phyloP scores from a whole-genome alignment of 176 grass and related monocot genomes.

The Oryza meyeriana region DNA sequence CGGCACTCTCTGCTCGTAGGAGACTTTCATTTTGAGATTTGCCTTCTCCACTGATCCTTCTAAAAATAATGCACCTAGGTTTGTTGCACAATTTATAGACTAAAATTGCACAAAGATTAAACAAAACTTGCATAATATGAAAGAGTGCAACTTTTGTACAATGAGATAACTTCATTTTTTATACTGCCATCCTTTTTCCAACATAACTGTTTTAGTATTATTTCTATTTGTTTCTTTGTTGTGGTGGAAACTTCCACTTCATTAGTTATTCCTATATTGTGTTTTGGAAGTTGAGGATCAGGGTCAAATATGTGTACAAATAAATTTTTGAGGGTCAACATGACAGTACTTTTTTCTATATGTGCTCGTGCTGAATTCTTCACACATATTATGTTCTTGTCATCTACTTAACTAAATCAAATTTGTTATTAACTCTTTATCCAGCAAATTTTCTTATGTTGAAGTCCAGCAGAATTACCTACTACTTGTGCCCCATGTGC shows the following conservation, averaged over 20 bases:
- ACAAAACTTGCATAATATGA: too few relatives aligned
- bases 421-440: neutral
- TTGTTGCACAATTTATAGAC: too few relatives aligned
- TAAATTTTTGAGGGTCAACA: slow-evolving; percentile 18
- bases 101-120: too few relatives aligned
- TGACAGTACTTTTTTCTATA: neutral
- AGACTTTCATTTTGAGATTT: too few relatives aligned
- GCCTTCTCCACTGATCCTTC: too few relatives aligned
- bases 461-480: too few relatives aligned
- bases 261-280: neutral
- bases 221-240: slow-evolving; percentile 30
- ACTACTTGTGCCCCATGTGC: too few relatives aligned
- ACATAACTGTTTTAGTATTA: neutral
- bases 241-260: neutral
- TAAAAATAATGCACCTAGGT: too few relatives aligned
- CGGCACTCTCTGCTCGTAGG: too few relatives aligned
- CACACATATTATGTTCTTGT: neutral
- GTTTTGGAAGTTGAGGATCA: neutral
- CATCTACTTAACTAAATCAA: neutral
- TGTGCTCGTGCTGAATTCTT: slow-evolving; percentile 12
- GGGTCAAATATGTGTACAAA: slow-evolving; percentile 25
- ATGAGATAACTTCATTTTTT: slow-evolving; percentile 28
- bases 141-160: too few relatives aligned
- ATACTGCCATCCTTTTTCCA: slow-evolving; percentile 1
- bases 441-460: too few relatives aligned